Evolutionary conservation across 768 basidiomycete species (phyloP).

Genomic region (Phanerochaete carnosa): DNA sequence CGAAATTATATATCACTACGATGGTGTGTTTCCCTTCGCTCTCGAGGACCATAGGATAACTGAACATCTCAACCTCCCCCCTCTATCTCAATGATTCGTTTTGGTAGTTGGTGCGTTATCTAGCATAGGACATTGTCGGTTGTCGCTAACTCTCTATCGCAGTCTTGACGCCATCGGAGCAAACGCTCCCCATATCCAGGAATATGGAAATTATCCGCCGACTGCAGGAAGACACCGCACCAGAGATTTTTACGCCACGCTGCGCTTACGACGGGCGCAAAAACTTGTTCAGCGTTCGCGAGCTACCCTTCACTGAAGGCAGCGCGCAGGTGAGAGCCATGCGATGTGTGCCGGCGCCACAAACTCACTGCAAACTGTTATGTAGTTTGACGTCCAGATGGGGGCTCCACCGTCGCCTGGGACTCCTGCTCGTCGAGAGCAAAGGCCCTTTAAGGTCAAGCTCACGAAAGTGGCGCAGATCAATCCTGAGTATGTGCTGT

Average conservation of each 20-base stretch:
- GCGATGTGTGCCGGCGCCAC: background rate
- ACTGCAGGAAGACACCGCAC: slow-evolving; percentile 56
- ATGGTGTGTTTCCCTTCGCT: slow-evolving; percentile 45
- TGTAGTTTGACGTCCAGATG: slow-evolving; percentile 61
- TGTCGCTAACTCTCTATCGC: slow-evolving; percentile 7
- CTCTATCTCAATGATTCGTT: background rate
- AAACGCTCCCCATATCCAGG: slow-evolving; percentile 58
- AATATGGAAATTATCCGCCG: slow-evolving; percentile 69
- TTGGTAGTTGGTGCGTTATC: background rate
- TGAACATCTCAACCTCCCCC: slow-evolving; percentile 1
- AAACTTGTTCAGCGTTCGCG: slow-evolving; percentile 63
- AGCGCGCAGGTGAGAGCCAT: slow-evolving; percentile 46
- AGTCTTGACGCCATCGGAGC: slow-evolving; percentile 71
- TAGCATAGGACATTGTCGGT: background rate
- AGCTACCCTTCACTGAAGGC: slow-evolving; percentile 54
- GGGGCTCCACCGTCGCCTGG: slow-evolving; percentile 34
- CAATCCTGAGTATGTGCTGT: slow-evolving; percentile 70
- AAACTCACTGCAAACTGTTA: slow-evolving; percentile 2
- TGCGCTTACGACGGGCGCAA: slow-evolving; percentile 80
- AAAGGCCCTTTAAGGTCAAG: slow-evolving; percentile 62
- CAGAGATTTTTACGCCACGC: slow-evolving; percentile 67
- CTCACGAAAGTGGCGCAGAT: slow-evolving; percentile 71
- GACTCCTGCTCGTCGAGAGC: slow-evolving; percentile 21
- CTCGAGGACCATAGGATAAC: background rate
- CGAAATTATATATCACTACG: slow-evolving; percentile 70